Evolutionary conservation across 2,329 filamentous ascomycete genomes (phyloP), one percentile per base, ranked within the genome.

Genomic region (Ophiognomonia clavigignenti-juglandacearum): DNA sequence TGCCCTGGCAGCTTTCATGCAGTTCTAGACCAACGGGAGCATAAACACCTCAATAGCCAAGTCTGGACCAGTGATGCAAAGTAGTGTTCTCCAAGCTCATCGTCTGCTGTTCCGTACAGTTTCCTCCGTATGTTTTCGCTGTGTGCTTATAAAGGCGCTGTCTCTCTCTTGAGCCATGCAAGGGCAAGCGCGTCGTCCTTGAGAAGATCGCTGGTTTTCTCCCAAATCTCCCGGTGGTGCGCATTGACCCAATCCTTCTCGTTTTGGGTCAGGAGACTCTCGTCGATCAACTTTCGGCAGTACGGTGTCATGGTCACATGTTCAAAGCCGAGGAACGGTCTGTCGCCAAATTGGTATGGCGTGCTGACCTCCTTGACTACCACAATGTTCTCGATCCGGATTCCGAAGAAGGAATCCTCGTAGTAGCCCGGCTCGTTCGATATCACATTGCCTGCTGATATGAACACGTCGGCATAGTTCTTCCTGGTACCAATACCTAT

Each of bases 351-450:
- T 29, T 83, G 82, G 66, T 95, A 79, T 52, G 84, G 83, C 4
- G 92, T 96, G 66, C 91, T 75, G n/a, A 86, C 85, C 63, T 96
- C 90, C 55, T 80, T 85, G 24, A 95, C 89, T 74, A 97, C 85
- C 54, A 95, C 82, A 59, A 98, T 83, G 64, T 98, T 98, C 68
- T 98, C 93, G 59, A 96, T 96, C 16, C 93, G 85, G 56, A 98
- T 93, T 16, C 93, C 93, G 61, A 95, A 98, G 32, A 83, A 82
- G 39, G 90, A 92, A 59, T 98, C 93, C 65, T 97, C 91, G 64
- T 98, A 98, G 70, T 91, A 98, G 24, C 93, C 93, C 2, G 93
- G 93, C 66, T 98, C 90, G 59, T 96, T 90, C 2, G 92, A 97
- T 44, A 97, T 82, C 34, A 98, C 92, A 59, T 98, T 96, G 37